Conservation (phyloP, 2,329 filamentous ascomycete genomes). For the Metarhizium anisopliae region DNA sequence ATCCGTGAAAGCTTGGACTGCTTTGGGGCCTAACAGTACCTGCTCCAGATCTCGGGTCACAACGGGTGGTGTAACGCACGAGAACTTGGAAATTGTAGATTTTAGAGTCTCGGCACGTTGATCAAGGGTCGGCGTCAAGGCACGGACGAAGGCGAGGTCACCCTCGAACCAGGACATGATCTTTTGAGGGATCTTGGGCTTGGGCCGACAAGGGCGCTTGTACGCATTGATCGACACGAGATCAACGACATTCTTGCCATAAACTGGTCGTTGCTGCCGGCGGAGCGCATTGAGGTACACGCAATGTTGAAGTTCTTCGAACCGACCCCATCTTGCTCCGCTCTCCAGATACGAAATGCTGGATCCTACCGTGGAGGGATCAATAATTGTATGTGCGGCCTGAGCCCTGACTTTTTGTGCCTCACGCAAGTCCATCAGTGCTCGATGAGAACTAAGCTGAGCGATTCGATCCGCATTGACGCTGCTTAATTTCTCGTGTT, state of each 20-base stretch:
- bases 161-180: constrained; percentile 69
- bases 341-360: constrained; percentile 67
- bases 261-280: constrained; percentile 71
- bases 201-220: constrained; percentile 48
- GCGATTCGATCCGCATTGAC: constrained; percentile 45
- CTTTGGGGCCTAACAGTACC: constrained; percentile 54
- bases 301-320: constrained; percentile 72
- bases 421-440: constrained; percentile 62
- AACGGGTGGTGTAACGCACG: constrained; percentile 83
- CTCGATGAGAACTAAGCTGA: constrained; percentile 60
- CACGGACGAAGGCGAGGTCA: constrained; percentile 52
- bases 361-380: constrained; percentile 59
- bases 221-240: constrained; percentile 57
- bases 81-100: constrained; percentile 74
- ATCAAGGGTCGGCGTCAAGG: constrained; percentile 65
- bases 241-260: constrained; percentile 71
- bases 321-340: constrained; percentile 56
- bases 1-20: constrained; percentile 48
- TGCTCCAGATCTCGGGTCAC: constrained; percentile 69
- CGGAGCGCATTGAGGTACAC: constrained; percentile 75
- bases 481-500: constrained; percentile 56
- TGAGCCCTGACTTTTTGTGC: constrained; percentile 56
- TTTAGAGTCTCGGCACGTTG: constrained; percentile 66
- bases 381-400: constrained; percentile 43
- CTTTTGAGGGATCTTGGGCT: constrained; percentile 50